Evolutionary conservation across 176 grass and related monocot species (phyloP), one percentile per base, ranked within the genome.

Genomic region (Oryza coarctata): DNA sequence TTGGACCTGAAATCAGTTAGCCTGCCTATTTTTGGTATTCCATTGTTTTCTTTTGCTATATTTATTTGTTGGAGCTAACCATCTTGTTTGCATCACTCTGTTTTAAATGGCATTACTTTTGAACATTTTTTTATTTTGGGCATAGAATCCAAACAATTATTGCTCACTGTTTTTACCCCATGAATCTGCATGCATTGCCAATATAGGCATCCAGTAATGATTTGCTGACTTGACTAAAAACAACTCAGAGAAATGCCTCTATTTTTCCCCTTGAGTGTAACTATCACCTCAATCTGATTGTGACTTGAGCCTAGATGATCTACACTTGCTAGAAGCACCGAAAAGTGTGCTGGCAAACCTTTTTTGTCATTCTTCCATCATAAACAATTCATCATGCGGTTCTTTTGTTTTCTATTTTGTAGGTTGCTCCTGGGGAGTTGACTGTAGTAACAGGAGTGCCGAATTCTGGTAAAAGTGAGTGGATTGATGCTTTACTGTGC

Each of bases 381-480:
- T 52, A 30, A 39, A 47, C 7, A 3, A 44, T 77, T 23, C 82
- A 10, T 84, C 69, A 72, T 40, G 23, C 65, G 43, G 27, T 72
- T 76, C 28, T 80, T 36, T 76, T 20, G 15, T 86, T 70, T 82
- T 82, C 29, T 30, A 36, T 71, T 88, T 70, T 77, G 73, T 80
- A 99, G 97, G 91, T 99, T 66, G 78, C 89, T 65, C 93, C 97
- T 75, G 91, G 93, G 68, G 97, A 99, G 73, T 84, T 99, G 58
- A 96, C 93, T 75, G 57, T 99, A 80, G 87, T 99, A 89, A 93
- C 93, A 55, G 97, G 97, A 77, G 91, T 99, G 23, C 97, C 97
- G 7, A 99, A 96, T 92, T 96, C 93, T 72, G 97, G 97, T 45
- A 99, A 99, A 86, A 99, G 93, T 71, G 97, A 99, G 83, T 99